A percentile compares a stretch with the other conserved stretches of the same genome.
phyloP scores from a whole-genome alignment of 2,329 filamentous ascomycete genomes.

The Fusarium proliferatum region DNA sequence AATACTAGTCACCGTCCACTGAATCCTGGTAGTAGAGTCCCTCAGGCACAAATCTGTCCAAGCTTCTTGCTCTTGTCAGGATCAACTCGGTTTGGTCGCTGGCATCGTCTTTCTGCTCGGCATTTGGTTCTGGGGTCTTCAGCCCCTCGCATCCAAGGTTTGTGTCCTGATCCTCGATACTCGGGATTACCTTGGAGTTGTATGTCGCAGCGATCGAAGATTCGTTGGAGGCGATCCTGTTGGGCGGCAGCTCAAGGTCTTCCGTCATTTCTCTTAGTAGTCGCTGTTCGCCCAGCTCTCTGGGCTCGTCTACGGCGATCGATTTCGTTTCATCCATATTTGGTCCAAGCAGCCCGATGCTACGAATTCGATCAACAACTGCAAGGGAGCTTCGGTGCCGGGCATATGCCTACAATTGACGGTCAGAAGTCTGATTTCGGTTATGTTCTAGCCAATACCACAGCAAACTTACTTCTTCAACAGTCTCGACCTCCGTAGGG shows the following conservation, averaged over 20 bases:
- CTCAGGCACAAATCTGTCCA: background rate
- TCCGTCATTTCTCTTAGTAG: slow-evolving; percentile 1
- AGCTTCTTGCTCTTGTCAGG: background rate
- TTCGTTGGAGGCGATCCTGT: background rate
- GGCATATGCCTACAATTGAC: background rate
- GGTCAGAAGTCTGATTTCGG: background rate
- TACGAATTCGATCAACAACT: background rate
- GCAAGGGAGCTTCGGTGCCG: background rate
- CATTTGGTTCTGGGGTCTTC: background rate
- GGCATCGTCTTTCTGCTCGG: background rate
- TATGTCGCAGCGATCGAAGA: background rate
- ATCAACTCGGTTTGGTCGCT: background rate
- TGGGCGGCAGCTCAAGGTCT: background rate
- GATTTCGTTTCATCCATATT: background rate
- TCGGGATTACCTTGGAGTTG: background rate
- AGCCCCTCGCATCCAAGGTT: background rate
- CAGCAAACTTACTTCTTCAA: background rate
- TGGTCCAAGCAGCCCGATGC: background rate
- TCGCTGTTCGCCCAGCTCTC: background rate
- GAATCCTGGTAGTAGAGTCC: background rate
- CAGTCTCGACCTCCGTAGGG: background rate
- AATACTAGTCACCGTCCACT: background rate
- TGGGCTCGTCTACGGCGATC: background rate
- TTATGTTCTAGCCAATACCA: background rate
- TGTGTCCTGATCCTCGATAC: background rate